These are phyloP conservation scores for Huntiella decipiens DNA, from an alignment of 2,329 filamentous ascomycete genomes.

Conservation along the genomic window DNA sequence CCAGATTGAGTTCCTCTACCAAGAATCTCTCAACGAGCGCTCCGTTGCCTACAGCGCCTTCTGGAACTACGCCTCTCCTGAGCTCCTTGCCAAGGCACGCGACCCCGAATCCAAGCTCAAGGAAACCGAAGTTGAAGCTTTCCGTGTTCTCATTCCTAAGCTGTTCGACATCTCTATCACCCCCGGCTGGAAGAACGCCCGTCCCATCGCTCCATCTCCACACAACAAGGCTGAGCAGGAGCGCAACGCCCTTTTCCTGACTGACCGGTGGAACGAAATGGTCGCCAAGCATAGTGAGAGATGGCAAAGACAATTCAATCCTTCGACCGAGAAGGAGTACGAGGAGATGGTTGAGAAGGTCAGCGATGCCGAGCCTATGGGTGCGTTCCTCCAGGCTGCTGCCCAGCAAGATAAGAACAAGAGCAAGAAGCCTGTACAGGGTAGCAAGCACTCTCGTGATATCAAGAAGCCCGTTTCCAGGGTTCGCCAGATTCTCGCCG, in stretches of 20 bases:
- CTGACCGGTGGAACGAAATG: constrained; percentile 29
- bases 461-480: background rate
- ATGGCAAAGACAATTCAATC: constrained; percentile 23
- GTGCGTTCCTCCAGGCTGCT: background rate
- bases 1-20: constrained; percentile 29
- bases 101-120: constrained; percentile 16
- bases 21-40: constrained; percentile 21
- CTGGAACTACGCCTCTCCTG: constrained; percentile 17
- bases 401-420: background rate
- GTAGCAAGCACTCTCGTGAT: background rate
- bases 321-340: constrained; percentile 12
- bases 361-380: background rate
- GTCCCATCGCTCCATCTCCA: constrained; percentile 24
- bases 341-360: constrained; percentile 2
- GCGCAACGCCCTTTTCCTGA: constrained; percentile 33
- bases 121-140: constrained; percentile 20
- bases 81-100: constrained; percentile 16
- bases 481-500: background rate
- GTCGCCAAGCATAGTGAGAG: constrained; percentile 22
- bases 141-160: constrained; percentile 31
- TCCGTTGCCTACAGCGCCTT: constrained; percentile 29
- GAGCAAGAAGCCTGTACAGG: background rate
- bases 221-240: constrained; percentile 32
- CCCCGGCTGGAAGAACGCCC: constrained; percentile 30
- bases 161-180: constrained; percentile 34